Evolutionary conservation across 768 basidiomycete species (phyloP).

Genomic region (Mycena rosella): DNA sequence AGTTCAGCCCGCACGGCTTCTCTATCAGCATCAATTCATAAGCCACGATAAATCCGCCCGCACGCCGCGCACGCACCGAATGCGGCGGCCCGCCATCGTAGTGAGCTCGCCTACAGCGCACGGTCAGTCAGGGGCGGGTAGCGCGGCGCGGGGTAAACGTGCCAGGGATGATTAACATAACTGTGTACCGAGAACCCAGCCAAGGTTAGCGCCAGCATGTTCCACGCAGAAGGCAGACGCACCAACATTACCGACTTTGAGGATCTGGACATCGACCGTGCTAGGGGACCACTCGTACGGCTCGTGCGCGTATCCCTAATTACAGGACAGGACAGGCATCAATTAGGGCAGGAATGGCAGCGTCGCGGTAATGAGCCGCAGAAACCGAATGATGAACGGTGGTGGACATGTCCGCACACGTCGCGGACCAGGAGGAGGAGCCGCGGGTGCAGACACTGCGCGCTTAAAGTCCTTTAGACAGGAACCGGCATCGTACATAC

Average conservation of each 20-base stretch:
- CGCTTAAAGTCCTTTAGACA: slow-evolving; percentile 20
- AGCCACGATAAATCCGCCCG: neutral
- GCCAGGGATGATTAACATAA: slow-evolving; percentile 5
- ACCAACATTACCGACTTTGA: slow-evolving; percentile 17
- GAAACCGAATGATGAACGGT: slow-evolving; percentile 14
- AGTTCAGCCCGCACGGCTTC: slow-evolving; percentile 4
- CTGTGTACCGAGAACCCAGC: neutral
- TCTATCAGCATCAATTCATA: slow-evolving; percentile 1
- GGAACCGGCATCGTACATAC: neutral
- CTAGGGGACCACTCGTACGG: neutral
- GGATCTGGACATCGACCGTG: slow-evolving; percentile 8
- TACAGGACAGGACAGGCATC: neutral
- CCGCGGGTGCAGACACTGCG: slow-evolving; percentile 16
- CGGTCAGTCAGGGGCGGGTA: slow-evolving; percentile 1
- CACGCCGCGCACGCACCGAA: slow-evolving; percentile 4
- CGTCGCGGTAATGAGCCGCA: neutral
- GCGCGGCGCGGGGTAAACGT: slow-evolving; percentile 15
- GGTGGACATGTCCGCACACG: slow-evolving; percentile 18
- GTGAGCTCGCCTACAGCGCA: neutral
- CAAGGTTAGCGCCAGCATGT: slow-evolving; percentile 2
- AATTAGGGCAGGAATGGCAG: slow-evolving; percentile 12
- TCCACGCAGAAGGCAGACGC: slow-evolving; percentile 3
- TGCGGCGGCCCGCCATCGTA: slow-evolving; percentile 5
- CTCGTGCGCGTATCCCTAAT: slow-evolving; percentile 6
- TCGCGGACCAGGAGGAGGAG: slow-evolving; percentile 7